A percentile compares a stretch with the other conserved stretches of the same genome.
phyloP scores from a whole-genome alignment of 352 stramenopile genomes.

The Globisporangium solare region DNA sequence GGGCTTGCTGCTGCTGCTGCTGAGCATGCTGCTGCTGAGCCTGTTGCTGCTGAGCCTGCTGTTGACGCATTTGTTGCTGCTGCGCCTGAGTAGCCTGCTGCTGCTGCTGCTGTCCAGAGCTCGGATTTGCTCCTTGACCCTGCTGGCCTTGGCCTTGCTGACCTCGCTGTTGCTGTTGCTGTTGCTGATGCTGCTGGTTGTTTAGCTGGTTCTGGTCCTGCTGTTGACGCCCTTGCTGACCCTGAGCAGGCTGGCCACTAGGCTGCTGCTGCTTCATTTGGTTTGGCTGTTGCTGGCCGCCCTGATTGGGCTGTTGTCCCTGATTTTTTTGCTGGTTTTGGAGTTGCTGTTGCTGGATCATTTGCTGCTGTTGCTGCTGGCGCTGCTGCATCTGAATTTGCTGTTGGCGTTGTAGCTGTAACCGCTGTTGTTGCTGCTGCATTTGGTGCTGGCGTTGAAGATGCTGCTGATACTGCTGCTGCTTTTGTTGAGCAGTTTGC shows the following conservation, averaged over 20 bases:
- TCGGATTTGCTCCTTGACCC: too few species aligned
- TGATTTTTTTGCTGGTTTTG: conserved; percentile 34
- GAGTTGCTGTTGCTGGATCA: conserved; percentile 13
- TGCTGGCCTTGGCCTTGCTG: conserved; percentile 21
- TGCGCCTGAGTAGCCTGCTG: conserved; percentile 18
- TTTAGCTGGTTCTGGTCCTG: conserved; percentile 14
- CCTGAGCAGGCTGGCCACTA: conserved; percentile 20
- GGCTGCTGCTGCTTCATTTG: conserved; percentile 24
- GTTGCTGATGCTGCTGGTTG: conserved; percentile 14
- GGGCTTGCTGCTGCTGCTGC: conserved; percentile 8
- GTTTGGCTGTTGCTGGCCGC: conserved; percentile 11
- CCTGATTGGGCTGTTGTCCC: conserved; percentile 36
- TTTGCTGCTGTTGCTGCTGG: conserved; percentile 18
- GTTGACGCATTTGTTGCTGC: conserved; percentile 9
- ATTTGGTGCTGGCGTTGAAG: conserved; percentile 54
- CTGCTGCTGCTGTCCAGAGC: conserved; percentile 21
- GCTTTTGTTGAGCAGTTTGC: conserved; percentile 36
- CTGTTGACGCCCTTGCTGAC: conserved; percentile 10
- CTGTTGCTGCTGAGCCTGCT: conserved; percentile 22
- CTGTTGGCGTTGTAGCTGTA: conserved; percentile 42
- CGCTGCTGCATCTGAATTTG: conserved; percentile 48
- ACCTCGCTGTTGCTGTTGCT: conserved; percentile 26
- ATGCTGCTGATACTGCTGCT: conserved; percentile 45
- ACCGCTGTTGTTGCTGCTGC: conserved; percentile 30
- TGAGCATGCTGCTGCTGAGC: conserved; percentile 12